Evolutionary conservation across 805 yeast genomes (phyloP), one percentile per base, ranked within the genome.

Genomic region (Suhomyces sp.): DNA sequence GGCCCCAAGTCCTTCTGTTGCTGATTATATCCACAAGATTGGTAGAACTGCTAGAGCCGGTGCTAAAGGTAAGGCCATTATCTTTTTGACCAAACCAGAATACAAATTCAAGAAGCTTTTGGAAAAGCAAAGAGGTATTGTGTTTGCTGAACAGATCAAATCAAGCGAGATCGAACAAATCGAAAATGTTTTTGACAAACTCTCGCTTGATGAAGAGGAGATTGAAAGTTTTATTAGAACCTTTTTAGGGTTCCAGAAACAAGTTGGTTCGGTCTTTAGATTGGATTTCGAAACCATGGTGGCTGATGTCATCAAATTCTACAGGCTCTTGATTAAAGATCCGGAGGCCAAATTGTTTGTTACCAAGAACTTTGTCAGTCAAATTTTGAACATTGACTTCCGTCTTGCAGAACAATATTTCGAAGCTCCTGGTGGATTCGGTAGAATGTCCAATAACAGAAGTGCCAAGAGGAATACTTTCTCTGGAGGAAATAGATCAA

Each of bases 31-130:
- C 53, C 98, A 93, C 72, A 86, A 96, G 69, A 86, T 93, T 63
- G 98, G 98, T 54, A 85, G 98, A 78, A 93, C 97, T 13, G 98
- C 96, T 43, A 84, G 98, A 72, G 96, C 92, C 50, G 97, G 97
- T 51, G 79, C 80, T 53, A 73, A 77, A 21, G 98, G 98, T 56
- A 75, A 78, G 46, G 88, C 97, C 4, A 68, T 82, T 13, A 66
- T 87, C 53, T 84, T 82, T 63, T 61, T 84, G 46, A 74, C 86
- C 27, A 67, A 77, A 55, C 68, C 72, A 46, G 96, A 91, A 66
- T 58, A 69, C 35, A 77, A 78, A 31, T 91, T 82, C 66, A 68
- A 83, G 39, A 67, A 70, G 39, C 70, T 73, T 2, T 76, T 89
- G 61, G 66, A 60, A 31, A 56, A 70, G 46, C 66, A 76, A 52